Base-by-base conservation (phyloP, 2,329 filamentous ascomycete genomes). In the Alternaria dauci region DNA sequence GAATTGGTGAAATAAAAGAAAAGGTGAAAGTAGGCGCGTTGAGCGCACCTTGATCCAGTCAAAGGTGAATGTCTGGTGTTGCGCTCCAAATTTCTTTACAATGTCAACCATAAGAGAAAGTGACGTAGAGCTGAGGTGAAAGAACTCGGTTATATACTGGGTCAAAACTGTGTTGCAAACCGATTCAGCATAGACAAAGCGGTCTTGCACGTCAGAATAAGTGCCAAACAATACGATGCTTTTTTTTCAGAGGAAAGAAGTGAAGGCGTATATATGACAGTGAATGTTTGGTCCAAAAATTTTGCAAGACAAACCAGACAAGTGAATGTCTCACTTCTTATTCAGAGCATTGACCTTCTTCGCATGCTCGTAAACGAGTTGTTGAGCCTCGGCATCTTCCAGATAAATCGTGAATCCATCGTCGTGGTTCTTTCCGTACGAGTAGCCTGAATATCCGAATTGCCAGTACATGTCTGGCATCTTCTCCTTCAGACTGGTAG, bases 381-480 rank as follows among this genome's bases (percentile, higher is more conserved):
- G 32, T 30, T 52, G 16, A 16, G 50, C 50, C n/a, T 52, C 65
- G 62, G 20, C 50, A 3, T 72, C 67, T 32, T 87, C 85, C 30
- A 86, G 64, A 65, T 80, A 87, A 50, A 87, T 86, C 1, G 85
- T 87, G 68, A 87, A 87, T 0, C 85, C 85, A 54, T 87, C 85
- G 43, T 87, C 76, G 52, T 87, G 76, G 68, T 87, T 87, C 42
- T 80, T 78, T 0, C 85, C 84, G 39, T 84, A 86, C 4, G 83
- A 85, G 66, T 81, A 86, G 0, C 77, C 78, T 5, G 78, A 80
- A 63, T 76, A 86, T 0, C 85, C 85, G 63, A 79, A 86, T 62
- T 87, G 85, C 85, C 85, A 87, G 74, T 81, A 87, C 80, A 86
- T 78, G 61, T 86, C 84, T 2, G 82, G 75, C 70, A 87, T 77